Conservation (phyloP, 345 rosid genomes). For the Capsella bursapastoris region DNA sequence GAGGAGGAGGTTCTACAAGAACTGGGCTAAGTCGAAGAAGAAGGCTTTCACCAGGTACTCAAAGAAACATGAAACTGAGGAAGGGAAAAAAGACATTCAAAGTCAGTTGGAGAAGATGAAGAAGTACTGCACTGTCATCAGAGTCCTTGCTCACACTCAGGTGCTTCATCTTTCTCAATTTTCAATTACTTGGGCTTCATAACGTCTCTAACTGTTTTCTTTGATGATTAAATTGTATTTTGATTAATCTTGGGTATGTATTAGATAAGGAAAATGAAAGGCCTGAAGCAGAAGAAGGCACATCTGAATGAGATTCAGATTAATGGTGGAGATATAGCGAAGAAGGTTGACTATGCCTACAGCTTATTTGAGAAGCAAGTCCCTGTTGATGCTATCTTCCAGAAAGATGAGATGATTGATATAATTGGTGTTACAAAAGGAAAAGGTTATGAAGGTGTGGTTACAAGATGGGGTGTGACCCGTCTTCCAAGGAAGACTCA, state of each 20-base stretch:
- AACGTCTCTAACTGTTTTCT: background rate
- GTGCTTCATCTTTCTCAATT: background rate
- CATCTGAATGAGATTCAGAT: constrained; percentile 93
- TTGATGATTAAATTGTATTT: background rate
- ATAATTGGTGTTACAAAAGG: constrained; percentile 91
- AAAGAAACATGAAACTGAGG: constrained; percentile 67
- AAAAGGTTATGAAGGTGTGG: constrained; percentile 94
- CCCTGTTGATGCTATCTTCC: constrained; percentile 79
- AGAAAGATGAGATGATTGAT: constrained; percentile 95
- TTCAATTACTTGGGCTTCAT: no score
- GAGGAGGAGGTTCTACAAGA: constrained; percentile 84
- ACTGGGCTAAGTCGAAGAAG: constrained; percentile 93
- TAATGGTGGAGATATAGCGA: constrained; percentile 76
- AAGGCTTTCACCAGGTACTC: constrained; percentile 81
- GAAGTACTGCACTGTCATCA: constrained; percentile 75
- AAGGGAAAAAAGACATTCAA: constrained; percentile 69
- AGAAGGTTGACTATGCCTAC: constrained; percentile 83
- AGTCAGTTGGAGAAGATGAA: constrained; percentile 83
- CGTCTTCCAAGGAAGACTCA: constrained; percentile 96
- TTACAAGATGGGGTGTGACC: constrained; percentile 95
- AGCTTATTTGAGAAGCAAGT: constrained; percentile 87
- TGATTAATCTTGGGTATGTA: background rate
- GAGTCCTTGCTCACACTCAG: constrained; percentile 95
- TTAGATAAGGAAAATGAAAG: constrained; percentile 83
- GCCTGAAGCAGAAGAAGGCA: constrained; percentile 93